Evolutionary conservation across 768 basidiomycete species (phyloP).

Genomic region (Rhodotorula taiwanensis): DNA sequence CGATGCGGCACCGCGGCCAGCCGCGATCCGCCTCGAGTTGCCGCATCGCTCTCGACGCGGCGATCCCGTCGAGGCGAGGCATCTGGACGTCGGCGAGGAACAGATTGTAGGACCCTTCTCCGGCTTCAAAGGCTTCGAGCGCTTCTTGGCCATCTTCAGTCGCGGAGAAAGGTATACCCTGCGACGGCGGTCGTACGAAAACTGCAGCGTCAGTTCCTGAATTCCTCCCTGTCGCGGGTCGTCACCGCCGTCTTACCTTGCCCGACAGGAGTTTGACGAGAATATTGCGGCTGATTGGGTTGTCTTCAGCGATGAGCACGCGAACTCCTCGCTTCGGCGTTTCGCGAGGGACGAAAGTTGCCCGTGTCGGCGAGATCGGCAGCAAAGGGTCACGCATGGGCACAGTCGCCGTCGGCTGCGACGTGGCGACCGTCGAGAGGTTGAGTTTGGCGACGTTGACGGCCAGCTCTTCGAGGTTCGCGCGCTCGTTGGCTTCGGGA

Average conservation of each 20-base stretch:
- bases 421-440: neutral
- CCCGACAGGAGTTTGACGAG: slow-evolving; percentile 25
- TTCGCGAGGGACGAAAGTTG: neutral
- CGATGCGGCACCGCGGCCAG: slow-evolving; percentile 6
- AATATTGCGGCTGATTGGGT: slow-evolving; percentile 22
- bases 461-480: slow-evolving; percentile 2
- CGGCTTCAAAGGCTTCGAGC: slow-evolving; percentile 12
- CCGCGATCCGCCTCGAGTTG: slow-evolving; percentile 1
- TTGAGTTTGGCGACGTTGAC: slow-evolving; percentile 21
- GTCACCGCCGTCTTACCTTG: slow-evolving; percentile 13
- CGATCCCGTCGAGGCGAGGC: slow-evolving; percentile 25
- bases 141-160: slow-evolving; percentile 28
- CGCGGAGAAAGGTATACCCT: slow-evolving; percentile 10
- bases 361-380: too few species aligned
- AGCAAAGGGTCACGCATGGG: neutral
- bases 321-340: neutral
- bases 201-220: too few species aligned
- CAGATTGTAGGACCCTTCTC: neutral
- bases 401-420: neutral
- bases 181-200: neutral
- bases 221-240: too few species aligned
- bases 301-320: slow-evolving; percentile 30
- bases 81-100: slow-evolving; percentile 23
- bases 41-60: slow-evolving; percentile 10
- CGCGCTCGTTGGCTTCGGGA: neutral